A percentile compares a stretch with the other conserved stretches of the same genome.
phyloP scores from a whole-genome alignment of 1,284 basidiomycete species.

The Trametes hirsuta region DNA sequence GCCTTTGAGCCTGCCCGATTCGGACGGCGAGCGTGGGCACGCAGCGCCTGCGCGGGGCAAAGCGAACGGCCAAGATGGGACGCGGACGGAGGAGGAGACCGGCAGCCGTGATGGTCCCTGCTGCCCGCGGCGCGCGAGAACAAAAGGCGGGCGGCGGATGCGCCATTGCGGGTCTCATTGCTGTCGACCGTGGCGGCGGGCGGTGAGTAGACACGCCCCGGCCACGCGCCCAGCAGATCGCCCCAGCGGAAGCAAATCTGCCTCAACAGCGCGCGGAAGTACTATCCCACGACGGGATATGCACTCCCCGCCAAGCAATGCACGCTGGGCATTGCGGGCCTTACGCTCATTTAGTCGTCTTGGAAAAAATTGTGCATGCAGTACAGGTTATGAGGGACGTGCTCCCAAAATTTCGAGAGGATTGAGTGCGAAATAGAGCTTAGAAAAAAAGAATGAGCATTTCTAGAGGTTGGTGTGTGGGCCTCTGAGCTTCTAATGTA shows the following conservation, averaged over 20 bases:
- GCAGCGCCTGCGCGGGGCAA: constrained; percentile 3
- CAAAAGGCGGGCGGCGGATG: constrained; percentile 3
- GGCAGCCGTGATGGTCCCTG: constrained; percentile 1
- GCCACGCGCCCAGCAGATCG: constrained; percentile 26
- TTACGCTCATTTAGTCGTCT: too few species aligned
- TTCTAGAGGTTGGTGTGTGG: too few species aligned
- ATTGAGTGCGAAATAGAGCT: too few species aligned
- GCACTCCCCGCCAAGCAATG: too few species aligned
- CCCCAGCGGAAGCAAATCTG: constrained; percentile 28
- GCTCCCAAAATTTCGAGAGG: too few species aligned
- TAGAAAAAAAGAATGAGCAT: too few species aligned
- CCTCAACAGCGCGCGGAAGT: constrained; percentile 14
- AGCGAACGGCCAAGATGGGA: constrained; percentile 20
- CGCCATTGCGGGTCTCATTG: constrained; percentile 6
- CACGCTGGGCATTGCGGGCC: too few species aligned
- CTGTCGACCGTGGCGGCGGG: constrained; percentile 12
- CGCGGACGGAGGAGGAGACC: constrained; percentile 5
- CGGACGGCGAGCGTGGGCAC: constrained; percentile 22
- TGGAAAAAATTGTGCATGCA: too few species aligned
- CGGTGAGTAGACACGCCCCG: constrained; percentile 29
- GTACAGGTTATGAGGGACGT: too few species aligned
- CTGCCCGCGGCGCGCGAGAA: background rate
- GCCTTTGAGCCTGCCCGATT: constrained; percentile 31
- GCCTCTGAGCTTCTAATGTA: too few species aligned
- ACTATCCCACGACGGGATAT: too few species aligned